Conservation (phyloP, 306 rosid species). For the Begonia fuchsioides region DNA sequence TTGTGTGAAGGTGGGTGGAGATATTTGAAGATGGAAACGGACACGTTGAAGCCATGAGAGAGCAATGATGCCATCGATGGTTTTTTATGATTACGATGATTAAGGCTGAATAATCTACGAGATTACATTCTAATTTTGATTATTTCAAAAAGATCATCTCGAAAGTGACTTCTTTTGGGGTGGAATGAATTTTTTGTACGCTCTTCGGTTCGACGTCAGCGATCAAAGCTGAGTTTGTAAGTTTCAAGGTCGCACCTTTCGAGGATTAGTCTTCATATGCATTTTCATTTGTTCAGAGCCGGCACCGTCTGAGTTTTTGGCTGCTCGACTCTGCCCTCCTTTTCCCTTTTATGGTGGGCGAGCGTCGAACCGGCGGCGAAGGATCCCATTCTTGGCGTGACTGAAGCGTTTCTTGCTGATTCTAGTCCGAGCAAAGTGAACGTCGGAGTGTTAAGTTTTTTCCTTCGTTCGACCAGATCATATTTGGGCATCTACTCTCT, state of each 20-base stretch:
- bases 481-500: slow-evolving; percentile 1
- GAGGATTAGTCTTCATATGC: not conserved
- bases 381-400: slow-evolving; percentile 98
- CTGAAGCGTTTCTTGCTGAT: slow-evolving; percentile 92
- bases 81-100: too few relatives aligned
- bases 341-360: slow-evolving; percentile 37
- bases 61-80: too few relatives aligned
- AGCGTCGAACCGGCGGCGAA: slow-evolving; percentile 71
- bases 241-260: slow-evolving; percentile 1
- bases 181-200: not conserved
- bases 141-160: too few relatives aligned
- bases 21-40: too few relatives aligned
- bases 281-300: not conserved
- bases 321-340: not conserved
- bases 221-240: not conserved
- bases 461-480: not conserved
- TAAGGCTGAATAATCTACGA: slow-evolving; percentile 1
- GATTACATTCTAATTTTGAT: too few relatives aligned
- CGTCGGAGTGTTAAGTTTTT: slow-evolving; percentile 80
- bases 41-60: too few relatives aligned
- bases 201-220: not conserved
- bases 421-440: slow-evolving; percentile 77
- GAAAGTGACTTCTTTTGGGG: too few relatives aligned
- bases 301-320: too few relatives aligned
- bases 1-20: too few relatives aligned